phyloP scores from a whole-genome alignment of 2,329 filamentous ascomycete genomes.

The Claviceps fusiformis region DNA sequence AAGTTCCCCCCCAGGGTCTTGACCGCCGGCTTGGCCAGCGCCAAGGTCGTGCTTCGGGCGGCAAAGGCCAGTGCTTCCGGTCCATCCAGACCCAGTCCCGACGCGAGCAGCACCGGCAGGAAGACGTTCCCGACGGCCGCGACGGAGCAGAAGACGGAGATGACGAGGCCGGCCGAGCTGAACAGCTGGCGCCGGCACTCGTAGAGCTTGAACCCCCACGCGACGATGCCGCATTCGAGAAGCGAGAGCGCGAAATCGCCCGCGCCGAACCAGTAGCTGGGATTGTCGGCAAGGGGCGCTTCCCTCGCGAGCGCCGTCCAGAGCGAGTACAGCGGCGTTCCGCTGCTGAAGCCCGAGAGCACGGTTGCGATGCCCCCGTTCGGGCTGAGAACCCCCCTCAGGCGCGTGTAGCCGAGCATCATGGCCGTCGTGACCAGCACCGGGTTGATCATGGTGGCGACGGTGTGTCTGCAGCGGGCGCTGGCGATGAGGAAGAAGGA shows the following conservation, averaged over 20 bases:
- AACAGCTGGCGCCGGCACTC: slow-evolving; percentile 34
- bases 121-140: slow-evolving; percentile 29
- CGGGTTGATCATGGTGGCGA: slow-evolving; percentile 31
- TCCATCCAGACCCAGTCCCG: slow-evolving; percentile 21
- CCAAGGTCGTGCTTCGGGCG: slow-evolving; percentile 36
- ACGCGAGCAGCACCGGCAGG: slow-evolving; percentile 24
- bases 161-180: slow-evolving; percentile 27
- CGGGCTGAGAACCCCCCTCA: slow-evolving; percentile 21
- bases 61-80: slow-evolving; percentile 31
- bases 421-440: slow-evolving; percentile 33
- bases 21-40: slow-evolving; percentile 34
- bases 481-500: not conserved
- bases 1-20: slow-evolving; percentile 29
- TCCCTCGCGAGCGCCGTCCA: slow-evolving; percentile 16
- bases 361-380: slow-evolving; percentile 16
- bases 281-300: slow-evolving; percentile 7
- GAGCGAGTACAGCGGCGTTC: slow-evolving; percentile 20
- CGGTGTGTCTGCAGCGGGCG: slow-evolving; percentile 13
- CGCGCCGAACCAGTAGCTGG: slow-evolving; percentile 25
- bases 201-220: slow-evolving; percentile 40
- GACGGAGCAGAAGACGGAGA: slow-evolving; percentile 21
- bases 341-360: slow-evolving; percentile 19
- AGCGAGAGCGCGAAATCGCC: slow-evolving; percentile 35
- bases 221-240: slow-evolving; percentile 36
- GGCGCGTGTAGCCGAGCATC: slow-evolving; percentile 29